Evolutionary conservation across 2,329 filamentous ascomycete genomes (phyloP).

Genomic region (Claviceps maximensis): DNA sequence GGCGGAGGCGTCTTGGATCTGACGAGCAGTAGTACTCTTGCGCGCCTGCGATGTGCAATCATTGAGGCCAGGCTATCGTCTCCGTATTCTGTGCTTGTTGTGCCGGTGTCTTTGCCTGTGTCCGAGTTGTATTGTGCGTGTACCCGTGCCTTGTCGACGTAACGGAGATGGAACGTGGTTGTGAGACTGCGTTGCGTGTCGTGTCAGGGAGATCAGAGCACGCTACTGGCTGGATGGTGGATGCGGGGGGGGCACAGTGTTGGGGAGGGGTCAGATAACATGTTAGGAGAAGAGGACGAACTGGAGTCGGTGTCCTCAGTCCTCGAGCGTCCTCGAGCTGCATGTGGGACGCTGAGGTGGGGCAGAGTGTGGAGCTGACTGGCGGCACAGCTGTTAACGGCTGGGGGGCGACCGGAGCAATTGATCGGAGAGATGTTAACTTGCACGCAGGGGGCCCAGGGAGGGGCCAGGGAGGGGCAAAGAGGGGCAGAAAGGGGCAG

Average conservation of each 20-base stretch:
- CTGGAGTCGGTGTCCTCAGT: no score
- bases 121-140: no score
- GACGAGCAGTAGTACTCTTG: background rate
- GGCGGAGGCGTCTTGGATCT: background rate
- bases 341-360: background rate
- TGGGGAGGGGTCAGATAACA: no score
- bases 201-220: background rate
- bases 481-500: no score
- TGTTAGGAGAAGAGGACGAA: background rate
- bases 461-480: no score
- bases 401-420: background rate
- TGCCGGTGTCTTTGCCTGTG: no score
- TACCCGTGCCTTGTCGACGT: no score
- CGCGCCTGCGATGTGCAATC: background rate
- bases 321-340: background rate
- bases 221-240: background rate
- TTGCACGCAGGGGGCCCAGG: no score
- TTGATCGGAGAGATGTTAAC: background rate
- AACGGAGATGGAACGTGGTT: background rate
- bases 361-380: background rate
- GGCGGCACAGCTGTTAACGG: background rate
- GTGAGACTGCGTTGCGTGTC: background rate
- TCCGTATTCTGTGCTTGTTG: no score
- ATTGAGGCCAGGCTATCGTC: background rate
- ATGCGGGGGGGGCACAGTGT: background rate